A percentile compares a stretch with the other conserved stretches of the same genome.
Conservation (phyloP, 1,139 yeast genomes). For the Magnusiomyces starmeri region DNA sequence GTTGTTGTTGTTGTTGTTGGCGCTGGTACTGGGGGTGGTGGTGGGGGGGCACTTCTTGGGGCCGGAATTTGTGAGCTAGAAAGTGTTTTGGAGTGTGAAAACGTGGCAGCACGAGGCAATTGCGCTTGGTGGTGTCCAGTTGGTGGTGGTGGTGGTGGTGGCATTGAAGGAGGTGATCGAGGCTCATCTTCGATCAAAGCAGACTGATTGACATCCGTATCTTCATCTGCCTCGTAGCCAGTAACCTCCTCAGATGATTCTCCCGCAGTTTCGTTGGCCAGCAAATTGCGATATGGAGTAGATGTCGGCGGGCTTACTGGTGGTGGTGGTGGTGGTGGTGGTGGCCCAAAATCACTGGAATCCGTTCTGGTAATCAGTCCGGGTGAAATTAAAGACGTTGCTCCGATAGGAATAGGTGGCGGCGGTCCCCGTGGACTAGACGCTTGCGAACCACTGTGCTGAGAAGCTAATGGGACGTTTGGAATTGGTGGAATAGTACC, state of each 20-base stretch:
- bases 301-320: slow-evolving; percentile 9
- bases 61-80: slow-evolving; percentile 19
- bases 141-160: slow-evolving; percentile 19
- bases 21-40: slow-evolving; percentile 17
- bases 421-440: slow-evolving; percentile 4
- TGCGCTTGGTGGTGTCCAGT: slow-evolving; percentile 19
- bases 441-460: slow-evolving; percentile 2
- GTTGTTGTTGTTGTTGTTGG: not conserved
- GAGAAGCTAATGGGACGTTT: slow-evolving; percentile 8
- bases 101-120: not conserved
- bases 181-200: slow-evolving; percentile 18
- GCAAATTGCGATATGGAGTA: slow-evolving; percentile 13
- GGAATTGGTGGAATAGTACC: slow-evolving; percentile 28
- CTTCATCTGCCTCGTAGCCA: slow-evolving; percentile 50
- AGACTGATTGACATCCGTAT: slow-evolving; percentile 32
- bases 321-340: slow-evolving; percentile 10
- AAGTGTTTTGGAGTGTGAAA: slow-evolving; percentile 15
- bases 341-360: slow-evolving; percentile 4
- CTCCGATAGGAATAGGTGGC: slow-evolving; percentile 15
- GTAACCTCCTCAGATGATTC: slow-evolving; percentile 32
- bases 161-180: slow-evolving; percentile 24
- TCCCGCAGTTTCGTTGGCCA: not conserved
- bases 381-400: slow-evolving; percentile 1
- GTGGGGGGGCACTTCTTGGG: slow-evolving; percentile 15
- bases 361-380: not conserved